These are phyloP conservation scores for Pisolithus marmoratus DNA, from an alignment of 768 basidiomycete genomes.

Conservation along the genomic window DNA sequence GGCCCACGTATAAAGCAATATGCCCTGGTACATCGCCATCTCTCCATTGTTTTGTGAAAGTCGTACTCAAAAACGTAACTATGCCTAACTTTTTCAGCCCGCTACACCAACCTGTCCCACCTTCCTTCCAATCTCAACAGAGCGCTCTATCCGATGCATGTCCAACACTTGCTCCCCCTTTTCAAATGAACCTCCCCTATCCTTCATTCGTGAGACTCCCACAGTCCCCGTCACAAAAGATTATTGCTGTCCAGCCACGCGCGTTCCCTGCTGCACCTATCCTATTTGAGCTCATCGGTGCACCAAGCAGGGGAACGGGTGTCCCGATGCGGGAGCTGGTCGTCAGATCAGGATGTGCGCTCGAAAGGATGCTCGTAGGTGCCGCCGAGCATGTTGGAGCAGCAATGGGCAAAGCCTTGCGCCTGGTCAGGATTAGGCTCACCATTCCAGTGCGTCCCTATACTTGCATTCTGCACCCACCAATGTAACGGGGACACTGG, in stretches of 20 bases:
- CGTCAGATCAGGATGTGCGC: conserved; percentile 29
- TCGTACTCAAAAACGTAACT: not conserved
- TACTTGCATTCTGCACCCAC: not conserved
- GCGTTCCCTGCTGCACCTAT: conserved; percentile 25
- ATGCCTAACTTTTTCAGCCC: conserved; percentile 40
- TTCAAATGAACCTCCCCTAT: conserved; percentile 16
- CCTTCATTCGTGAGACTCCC: conserved; percentile 33
- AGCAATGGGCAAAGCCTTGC: conserved; percentile 29
- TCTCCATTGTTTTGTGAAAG: too few relatives aligned
- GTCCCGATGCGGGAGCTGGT: conserved; percentile 42
- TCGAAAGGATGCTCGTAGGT: conserved; percentile 35
- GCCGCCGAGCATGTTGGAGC: conserved; percentile 36
- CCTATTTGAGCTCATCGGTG: conserved; percentile 39
- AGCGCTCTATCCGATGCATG: conserved; percentile 26
- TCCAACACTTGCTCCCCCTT: conserved; percentile 21
- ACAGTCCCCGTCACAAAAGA: conserved; percentile 23
- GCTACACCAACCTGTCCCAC: conserved; percentile 37
- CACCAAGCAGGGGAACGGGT: conserved; percentile 32
- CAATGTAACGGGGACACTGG: not conserved
- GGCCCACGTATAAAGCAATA: too few relatives aligned
- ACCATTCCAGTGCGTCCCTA: not conserved
- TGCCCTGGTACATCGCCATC: too few relatives aligned
- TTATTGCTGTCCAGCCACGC: conserved; percentile 15
- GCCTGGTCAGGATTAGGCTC: conserved; percentile 35
- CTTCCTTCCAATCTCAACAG: conserved; percentile 28